Evolutionary conservation across 768 basidiomycete species (phyloP).

Genomic region (Boletus reticulatus): DNA sequence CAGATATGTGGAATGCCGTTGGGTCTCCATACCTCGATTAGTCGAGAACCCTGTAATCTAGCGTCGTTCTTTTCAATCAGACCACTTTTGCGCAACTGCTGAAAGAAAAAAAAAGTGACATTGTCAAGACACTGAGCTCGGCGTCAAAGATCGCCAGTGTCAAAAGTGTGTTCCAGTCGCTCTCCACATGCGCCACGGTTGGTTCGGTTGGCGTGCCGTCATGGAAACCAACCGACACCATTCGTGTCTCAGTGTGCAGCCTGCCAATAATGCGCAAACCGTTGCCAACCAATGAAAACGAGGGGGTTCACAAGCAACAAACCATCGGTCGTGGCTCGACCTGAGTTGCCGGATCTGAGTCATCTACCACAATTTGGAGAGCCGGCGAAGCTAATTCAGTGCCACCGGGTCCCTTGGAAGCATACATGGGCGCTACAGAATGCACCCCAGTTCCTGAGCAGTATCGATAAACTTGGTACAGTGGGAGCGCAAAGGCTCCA

Average conservation of each 20-base stretch:
- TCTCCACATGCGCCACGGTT: background rate
- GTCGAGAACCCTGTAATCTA: background rate
- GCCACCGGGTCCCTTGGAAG: constrained; percentile 4
- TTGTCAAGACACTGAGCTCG: background rate
- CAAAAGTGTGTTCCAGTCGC: background rate
- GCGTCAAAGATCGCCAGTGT: background rate
- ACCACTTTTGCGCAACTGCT: background rate
- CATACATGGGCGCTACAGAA: constrained; percentile 9
- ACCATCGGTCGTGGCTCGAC: constrained; percentile 3
- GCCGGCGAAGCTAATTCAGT: constrained; percentile 5
- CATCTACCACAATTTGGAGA: background rate
- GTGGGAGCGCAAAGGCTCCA: constrained; percentile 10
- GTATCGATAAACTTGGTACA: constrained; percentile 9
- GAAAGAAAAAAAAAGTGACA: background rate
- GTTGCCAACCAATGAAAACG: background rate
- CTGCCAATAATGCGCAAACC: background rate
- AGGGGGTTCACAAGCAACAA: background rate
- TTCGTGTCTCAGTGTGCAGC: background rate
- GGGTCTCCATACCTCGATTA: background rate
- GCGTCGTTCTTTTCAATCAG: constrained; percentile 4
- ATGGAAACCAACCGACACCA: constrained; percentile 17
- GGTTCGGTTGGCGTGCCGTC: background rate
- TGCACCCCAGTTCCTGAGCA: constrained; percentile 31
- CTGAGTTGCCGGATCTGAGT: constrained; percentile 1
- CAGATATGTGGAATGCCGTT: background rate